Percentiles rank a stretch among this genome's conserved stretches.
Conservation (phyloP, 176 grass and related monocot species). For the Thinopyrum elongatum region DNA sequence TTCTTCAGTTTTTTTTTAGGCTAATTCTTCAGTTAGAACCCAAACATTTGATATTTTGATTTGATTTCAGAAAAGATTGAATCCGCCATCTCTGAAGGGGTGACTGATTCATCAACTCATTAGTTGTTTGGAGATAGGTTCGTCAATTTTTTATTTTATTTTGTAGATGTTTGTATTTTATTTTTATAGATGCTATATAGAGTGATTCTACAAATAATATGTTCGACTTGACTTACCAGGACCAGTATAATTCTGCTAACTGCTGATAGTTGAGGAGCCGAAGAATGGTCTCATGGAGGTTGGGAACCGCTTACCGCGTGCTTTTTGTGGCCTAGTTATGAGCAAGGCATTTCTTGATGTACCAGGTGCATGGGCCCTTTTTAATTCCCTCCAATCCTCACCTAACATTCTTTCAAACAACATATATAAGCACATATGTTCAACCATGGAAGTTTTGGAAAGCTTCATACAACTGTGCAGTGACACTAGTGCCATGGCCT, state of each 20-base stretch:
- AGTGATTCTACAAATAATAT: background rate
- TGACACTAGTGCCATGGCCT: conserved; percentile 41
- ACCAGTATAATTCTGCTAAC: background rate
- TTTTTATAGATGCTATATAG: background rate
- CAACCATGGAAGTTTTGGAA: conserved; percentile 19
- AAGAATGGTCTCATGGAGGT: conserved; percentile 23
- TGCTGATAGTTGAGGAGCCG: background rate
- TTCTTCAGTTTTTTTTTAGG: background rate
- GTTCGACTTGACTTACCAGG: conserved; percentile 1
- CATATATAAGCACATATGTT: conserved; percentile 16
- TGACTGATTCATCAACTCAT: background rate
- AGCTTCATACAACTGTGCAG: conserved; percentile 8
- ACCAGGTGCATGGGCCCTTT: conserved; percentile 43
- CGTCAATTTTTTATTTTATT: background rate
- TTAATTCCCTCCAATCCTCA: conserved; percentile 29
- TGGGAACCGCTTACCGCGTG: background rate
- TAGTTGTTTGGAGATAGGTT: background rate
- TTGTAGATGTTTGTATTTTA: background rate
- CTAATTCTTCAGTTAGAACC: background rate
- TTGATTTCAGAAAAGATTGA: background rate
- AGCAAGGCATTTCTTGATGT: conserved; percentile 20
- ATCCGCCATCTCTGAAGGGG: background rate
- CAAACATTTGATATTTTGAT: background rate
- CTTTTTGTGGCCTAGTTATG: conserved; percentile 17
- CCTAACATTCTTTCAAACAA: conserved; percentile 48